phyloP scores from a whole-genome alignment of 345 rosid genomes.

The Cardiospermum halicacabum region DNA sequence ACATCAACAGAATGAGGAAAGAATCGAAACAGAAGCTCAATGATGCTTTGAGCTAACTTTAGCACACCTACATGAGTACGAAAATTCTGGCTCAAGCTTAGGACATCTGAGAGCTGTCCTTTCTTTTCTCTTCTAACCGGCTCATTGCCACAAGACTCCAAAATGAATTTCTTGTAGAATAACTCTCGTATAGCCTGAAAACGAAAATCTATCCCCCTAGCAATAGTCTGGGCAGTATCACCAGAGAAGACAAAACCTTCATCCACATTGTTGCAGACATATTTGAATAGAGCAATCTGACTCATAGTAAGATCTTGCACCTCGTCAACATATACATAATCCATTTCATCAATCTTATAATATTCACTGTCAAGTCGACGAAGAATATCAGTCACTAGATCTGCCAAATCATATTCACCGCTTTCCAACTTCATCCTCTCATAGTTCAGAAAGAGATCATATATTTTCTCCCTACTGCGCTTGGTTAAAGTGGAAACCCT shows the following conservation, averaged over 20 bases:
- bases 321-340: constrained; percentile 56
- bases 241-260: constrained; percentile 55
- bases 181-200: constrained; percentile 42
- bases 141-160: not conserved
- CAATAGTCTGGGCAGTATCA: constrained; percentile 26
- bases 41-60: constrained; percentile 46
- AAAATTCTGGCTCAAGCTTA: constrained; percentile 41
- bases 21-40: constrained; percentile 39
- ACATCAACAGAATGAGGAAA: constrained; percentile 36
- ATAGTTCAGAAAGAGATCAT: constrained; percentile 37
- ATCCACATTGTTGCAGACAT: constrained; percentile 31
- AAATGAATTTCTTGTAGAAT: constrained; percentile 38
- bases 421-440: constrained; percentile 39
- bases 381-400: constrained; percentile 52
- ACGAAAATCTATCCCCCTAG: constrained; percentile 43
- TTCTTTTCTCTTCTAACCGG: constrained; percentile 15
- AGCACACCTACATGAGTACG: constrained; percentile 50
- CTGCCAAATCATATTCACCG: constrained; percentile 51
- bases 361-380: constrained; percentile 23
- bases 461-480: constrained; percentile 27
- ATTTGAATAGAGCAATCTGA: constrained; percentile 45
- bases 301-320: constrained; percentile 62
- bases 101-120: constrained; percentile 34
- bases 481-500: constrained; percentile 32
- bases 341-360: constrained; percentile 29